phyloP scores from a whole-genome alignment of 2,329 filamentous ascomycete genomes.

The Nannizziopsis arthrosporioides region DNA sequence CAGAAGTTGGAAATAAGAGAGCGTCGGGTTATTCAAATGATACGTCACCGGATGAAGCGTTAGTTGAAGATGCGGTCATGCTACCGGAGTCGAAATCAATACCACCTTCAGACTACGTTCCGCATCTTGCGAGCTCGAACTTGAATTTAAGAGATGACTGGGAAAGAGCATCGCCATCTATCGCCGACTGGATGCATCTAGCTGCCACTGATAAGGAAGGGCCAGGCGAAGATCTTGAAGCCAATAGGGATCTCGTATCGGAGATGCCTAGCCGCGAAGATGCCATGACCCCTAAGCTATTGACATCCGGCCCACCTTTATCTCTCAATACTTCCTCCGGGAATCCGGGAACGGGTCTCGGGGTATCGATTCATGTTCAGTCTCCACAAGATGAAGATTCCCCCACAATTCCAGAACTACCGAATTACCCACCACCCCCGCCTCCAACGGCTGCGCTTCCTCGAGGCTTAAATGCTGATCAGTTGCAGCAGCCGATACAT shows the following conservation, averaged over 20 bases:
- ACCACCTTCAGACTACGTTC: conserved; percentile 23
- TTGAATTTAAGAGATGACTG: conserved; percentile 37
- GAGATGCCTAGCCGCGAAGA: conserved; percentile 13
- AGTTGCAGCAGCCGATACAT: conserved; percentile 9
- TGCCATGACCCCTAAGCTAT: conserved; percentile 21
- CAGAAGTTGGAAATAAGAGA: conserved; percentile 4
- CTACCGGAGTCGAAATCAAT: conserved; percentile 17
- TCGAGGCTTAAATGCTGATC: not conserved
- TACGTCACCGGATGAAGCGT: conserved; percentile 18
- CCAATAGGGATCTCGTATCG: not conserved
- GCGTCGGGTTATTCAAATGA: not conserved
- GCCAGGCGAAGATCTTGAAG: not conserved
- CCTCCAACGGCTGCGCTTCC: conserved; percentile 27
- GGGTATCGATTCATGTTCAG: conserved; percentile 35
- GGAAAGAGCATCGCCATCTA: conserved; percentile 40
- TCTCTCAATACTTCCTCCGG: conserved; percentile 16
- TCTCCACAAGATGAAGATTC: conserved; percentile 22
- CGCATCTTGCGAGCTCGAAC: conserved; percentile 35
- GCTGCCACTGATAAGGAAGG: conserved; percentile 28
- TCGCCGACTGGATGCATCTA: conserved; percentile 39
- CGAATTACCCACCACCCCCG: conserved; percentile 38
- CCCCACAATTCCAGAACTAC: conserved; percentile 25
- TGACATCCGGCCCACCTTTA: conserved; percentile 10
- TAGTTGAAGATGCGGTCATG: conserved; percentile 29
- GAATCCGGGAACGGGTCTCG: conserved; percentile 28